Conservation (phyloP, 2,329 filamentous ascomycete genomes). For the Trichoderma sp. region DNA sequence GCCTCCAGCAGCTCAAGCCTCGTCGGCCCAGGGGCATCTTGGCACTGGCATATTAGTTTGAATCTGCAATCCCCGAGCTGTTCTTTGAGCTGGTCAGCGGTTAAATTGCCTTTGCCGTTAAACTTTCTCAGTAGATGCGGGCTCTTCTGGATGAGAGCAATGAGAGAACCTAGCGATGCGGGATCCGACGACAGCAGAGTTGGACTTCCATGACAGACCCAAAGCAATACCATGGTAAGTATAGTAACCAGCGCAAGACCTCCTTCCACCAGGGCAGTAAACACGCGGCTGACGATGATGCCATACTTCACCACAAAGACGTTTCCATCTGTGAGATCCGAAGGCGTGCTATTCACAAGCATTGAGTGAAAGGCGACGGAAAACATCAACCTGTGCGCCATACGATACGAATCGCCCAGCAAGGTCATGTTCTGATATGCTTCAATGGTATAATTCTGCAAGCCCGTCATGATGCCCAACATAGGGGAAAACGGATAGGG, state of each 20-base stretch:
- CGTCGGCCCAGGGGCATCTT: neutral
- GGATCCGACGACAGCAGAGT: constrained; percentile 27
- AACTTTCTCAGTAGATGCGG: neutral
- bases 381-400: constrained; percentile 40
- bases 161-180: constrained; percentile 32
- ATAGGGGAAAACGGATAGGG: constrained; percentile 37
- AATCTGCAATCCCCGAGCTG: neutral
- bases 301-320: constrained; percentile 34
- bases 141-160: neutral
- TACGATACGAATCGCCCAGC: constrained; percentile 31
- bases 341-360: constrained; percentile 29
- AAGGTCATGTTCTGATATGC: constrained; percentile 27
- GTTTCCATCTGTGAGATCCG: neutral
- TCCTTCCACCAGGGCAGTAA: constrained; percentile 38
- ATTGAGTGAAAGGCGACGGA: constrained; percentile 33
- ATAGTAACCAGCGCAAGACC: constrained; percentile 35
- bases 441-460: neutral
- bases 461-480: constrained; percentile 41
- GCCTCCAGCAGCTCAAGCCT: neutral
- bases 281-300: constrained; percentile 40
- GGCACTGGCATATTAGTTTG: neutral
- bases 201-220: neutral
- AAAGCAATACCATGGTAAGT: constrained; percentile 30
- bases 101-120: neutral
- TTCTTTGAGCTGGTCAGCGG: neutral